Evolutionary conservation across 73 alveolate genomes (phyloP).

Genomic region (Blepharisma japonicum): DNA sequence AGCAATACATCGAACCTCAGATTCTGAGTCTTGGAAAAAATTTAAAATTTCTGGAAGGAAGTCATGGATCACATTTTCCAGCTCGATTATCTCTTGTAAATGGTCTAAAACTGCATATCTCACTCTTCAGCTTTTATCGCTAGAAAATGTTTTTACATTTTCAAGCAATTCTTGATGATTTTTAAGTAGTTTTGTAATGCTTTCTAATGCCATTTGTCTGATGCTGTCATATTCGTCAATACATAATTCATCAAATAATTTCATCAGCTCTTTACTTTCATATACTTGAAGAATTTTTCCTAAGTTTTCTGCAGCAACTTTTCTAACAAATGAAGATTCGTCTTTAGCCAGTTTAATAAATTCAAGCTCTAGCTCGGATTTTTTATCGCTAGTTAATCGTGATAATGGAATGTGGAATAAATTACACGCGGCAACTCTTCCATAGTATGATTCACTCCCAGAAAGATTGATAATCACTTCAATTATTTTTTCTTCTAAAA

Average conservation of each 20-base stretch:
- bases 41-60: neutral
- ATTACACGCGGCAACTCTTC: constrained; percentile 52
- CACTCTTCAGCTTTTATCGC: constrained; percentile 56
- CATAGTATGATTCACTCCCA: constrained; percentile 37
- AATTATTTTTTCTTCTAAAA: constrained; percentile 43
- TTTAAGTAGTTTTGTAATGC: neutral
- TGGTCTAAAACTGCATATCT: constrained; percentile 63
- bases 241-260: constrained; percentile 51
- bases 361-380: constrained; percentile 40
- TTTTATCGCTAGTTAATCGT: constrained; percentile 40
- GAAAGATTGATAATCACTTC: constrained; percentile 41
- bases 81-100: neutral
- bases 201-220: constrained; percentile 40
- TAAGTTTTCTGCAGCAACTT: constrained; percentile 71
- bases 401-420: constrained; percentile 41
- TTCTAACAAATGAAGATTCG: constrained; percentile 82
- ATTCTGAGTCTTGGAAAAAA: constrained; percentile 23
- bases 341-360: constrained; percentile 72
- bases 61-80: neutral
- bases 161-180: constrained; percentile 8
- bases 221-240: constrained; percentile 80
- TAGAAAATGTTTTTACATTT: constrained; percentile 34
- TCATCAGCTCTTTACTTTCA: constrained; percentile 53
- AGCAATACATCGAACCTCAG: constrained; percentile 26
- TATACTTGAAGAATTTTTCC: constrained; percentile 49